Conservation (phyloP, 1,284 basidiomycete species). For the Naganishia cerealis region DNA sequence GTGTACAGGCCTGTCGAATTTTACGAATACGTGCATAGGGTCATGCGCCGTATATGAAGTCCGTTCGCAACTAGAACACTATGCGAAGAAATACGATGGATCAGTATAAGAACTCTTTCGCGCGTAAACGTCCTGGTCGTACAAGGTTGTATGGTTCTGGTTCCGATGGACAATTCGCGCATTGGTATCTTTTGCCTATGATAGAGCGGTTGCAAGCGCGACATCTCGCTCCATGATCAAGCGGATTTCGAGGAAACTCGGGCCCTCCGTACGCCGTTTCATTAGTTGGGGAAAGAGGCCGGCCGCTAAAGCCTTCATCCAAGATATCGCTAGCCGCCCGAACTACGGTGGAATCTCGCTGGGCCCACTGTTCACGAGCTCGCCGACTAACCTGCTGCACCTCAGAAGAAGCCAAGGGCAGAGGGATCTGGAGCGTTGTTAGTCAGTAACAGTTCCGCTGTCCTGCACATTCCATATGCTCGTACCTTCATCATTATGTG, state of each 20-base stretch:
- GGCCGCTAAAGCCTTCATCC: constrained; percentile 31
- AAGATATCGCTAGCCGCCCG: constrained; percentile 14
- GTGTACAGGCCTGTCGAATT: constrained; percentile 73
- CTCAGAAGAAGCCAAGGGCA: constrained; percentile 70
- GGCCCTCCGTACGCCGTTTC: constrained; percentile 49
- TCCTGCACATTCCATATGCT: constrained; percentile 9
- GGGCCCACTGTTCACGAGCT: constrained; percentile 72
- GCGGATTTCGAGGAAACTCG: constrained; percentile 37
- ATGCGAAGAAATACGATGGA: background rate
- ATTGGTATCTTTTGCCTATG: constrained; percentile 53
- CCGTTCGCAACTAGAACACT: constrained; percentile 77
- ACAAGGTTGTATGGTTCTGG: constrained; percentile 51
- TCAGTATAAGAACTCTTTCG: background rate
- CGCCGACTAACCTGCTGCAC: constrained; percentile 71
- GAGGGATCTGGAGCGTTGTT: constrained; percentile 65
- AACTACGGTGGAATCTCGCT: constrained; percentile 64
- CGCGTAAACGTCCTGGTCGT: constrained; percentile 15
- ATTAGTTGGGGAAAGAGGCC: constrained; percentile 47
- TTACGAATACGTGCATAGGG: constrained; percentile 80
- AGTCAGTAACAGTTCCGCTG: no score
- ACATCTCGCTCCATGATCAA: constrained; percentile 49
- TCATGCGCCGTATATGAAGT: constrained; percentile 75
- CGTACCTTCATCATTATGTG: constrained; percentile 88
- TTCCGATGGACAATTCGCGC: constrained; percentile 53
- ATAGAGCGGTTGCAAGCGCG: constrained; percentile 51